phyloP scores from a whole-genome alignment of 2,329 filamentous ascomycete genomes.

The Colletotrichum paranaense region DNA sequence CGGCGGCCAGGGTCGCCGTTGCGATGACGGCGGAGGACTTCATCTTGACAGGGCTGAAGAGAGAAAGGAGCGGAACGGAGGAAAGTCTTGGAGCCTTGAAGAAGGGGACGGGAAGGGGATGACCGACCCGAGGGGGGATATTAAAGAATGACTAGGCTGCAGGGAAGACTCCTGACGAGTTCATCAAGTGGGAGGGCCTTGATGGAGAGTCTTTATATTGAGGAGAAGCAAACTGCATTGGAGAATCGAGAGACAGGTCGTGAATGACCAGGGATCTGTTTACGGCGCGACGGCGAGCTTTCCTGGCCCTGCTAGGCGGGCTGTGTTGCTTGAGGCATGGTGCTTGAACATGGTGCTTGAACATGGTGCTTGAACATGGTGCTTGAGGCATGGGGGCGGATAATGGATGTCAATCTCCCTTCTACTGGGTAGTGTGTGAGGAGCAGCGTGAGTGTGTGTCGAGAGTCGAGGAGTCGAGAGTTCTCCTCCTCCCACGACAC shows the following conservation, averaged over 20 bases:
- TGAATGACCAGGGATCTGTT: background rate
- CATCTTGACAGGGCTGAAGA: constrained; percentile 25
- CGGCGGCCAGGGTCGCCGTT: constrained; percentile 24
- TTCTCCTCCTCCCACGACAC: constrained; percentile 9
- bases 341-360: constrained; percentile 1
- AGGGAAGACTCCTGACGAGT: constrained; percentile 31
- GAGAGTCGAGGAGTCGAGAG: background rate
- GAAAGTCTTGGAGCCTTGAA: constrained; percentile 16
- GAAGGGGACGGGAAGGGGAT: background rate
- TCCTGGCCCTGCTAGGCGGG: background rate
- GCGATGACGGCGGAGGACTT: constrained; percentile 26
- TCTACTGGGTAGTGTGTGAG: background rate
- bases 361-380: background rate
- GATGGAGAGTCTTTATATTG: constrained; percentile 32
- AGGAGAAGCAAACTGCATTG: background rate
- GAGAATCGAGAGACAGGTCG: background rate
- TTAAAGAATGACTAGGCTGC: constrained; percentile 33
- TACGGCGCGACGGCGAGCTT: background rate
- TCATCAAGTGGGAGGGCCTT: constrained; percentile 17
- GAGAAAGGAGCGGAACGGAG: background rate
- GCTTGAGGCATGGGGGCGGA: background rate
- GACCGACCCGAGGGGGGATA: background rate
- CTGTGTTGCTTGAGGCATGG: background rate
- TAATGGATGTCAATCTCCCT: constrained; percentile 19
- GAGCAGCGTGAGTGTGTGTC: background rate